Evolutionary conservation across 1,139 yeast genomes (phyloP).

Genomic region (Taphrina sp.): DNA sequence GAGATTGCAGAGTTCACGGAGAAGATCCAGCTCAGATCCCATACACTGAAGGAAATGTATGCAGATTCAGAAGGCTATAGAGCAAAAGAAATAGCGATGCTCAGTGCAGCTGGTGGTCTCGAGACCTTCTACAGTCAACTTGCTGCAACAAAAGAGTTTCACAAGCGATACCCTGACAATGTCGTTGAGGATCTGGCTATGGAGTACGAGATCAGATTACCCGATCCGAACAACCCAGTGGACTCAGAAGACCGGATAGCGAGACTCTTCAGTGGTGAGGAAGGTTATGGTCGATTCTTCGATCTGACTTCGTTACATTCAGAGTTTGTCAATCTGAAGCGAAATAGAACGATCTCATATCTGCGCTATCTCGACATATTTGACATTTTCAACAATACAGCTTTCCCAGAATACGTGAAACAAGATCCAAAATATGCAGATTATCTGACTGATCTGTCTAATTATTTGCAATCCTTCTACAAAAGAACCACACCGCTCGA

Average conservation of each 20-base stretch:
- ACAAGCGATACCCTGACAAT: constrained; percentile 44
- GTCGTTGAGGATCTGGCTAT: constrained; percentile 46
- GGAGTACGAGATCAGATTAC: constrained; percentile 42
- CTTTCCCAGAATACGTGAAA: constrained; percentile 40
- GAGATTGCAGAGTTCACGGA: constrained; percentile 60
- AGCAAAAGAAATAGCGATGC: constrained; percentile 32
- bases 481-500: constrained; percentile 55
- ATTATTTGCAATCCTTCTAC: constrained; percentile 53
- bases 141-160: constrained; percentile 44
- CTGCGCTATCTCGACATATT: constrained; percentile 54
- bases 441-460: constrained; percentile 50
- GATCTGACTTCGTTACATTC: constrained; percentile 58
- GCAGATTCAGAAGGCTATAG: constrained; percentile 38
- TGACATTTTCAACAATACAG: constrained; percentile 46
- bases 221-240: constrained; percentile 27
- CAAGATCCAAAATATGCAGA: constrained; percentile 46
- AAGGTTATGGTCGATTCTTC: constrained; percentile 62
- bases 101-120: constrained; percentile 41
- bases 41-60: constrained; percentile 41
- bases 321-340: constrained; percentile 52
- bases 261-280: constrained; percentile 57
- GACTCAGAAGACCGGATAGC: constrained; percentile 44
- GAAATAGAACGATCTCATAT: constrained; percentile 47
- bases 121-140: constrained; percentile 51
- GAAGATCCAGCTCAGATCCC: constrained; percentile 50